A percentile compares a stretch with the other conserved stretches of the same genome.
These are phyloP conservation scores for Musa itinerans DNA, from an alignment of 176 grass and related monocot genomes.

Conservation along the genomic window DNA sequence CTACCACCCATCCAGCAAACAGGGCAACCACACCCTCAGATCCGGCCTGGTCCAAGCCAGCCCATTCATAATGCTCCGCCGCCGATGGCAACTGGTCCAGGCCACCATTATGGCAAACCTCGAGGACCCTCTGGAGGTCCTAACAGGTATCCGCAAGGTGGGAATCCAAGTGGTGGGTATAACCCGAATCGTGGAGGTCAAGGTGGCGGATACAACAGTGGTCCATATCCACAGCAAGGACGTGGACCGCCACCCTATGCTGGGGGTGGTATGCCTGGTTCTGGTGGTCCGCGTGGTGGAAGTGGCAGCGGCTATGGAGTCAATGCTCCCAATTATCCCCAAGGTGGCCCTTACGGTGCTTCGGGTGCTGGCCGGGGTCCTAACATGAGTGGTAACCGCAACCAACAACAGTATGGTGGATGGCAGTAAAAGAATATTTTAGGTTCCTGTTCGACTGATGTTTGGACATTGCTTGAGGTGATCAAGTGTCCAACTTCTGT, in stretches of 20 bases:
- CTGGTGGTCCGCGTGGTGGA: constrained; percentile 37
- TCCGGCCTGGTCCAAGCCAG: constrained; percentile 49
- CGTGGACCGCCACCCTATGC: constrained; percentile 52
- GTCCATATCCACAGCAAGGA: constrained; percentile 58
- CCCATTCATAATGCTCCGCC: constrained; percentile 55
- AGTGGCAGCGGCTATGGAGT: constrained; percentile 38
- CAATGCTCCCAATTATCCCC: constrained; percentile 46
- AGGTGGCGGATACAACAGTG: constrained; percentile 55
- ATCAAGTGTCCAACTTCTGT: too few species aligned
- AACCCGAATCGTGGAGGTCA: constrained; percentile 66
- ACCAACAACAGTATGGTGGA: constrained; percentile 70
- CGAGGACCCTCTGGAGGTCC: constrained; percentile 61
- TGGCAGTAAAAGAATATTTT: constrained; percentile 36
- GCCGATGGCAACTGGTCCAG: constrained; percentile 48
- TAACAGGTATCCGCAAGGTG: constrained; percentile 59
- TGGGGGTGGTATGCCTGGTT: constrained; percentile 35
- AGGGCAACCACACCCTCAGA: constrained; percentile 53
- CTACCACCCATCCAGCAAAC: constrained; percentile 83
- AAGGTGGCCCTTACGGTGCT: constrained; percentile 52
- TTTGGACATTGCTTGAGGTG: too few species aligned
- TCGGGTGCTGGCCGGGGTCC: constrained; percentile 55
- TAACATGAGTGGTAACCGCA: constrained; percentile 42
- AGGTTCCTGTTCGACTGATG: too few species aligned
- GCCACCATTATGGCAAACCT: constrained; percentile 77
- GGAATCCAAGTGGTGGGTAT: constrained; percentile 50